Evolutionary conservation across 192 early-diverging fungal genomes (phyloP).

Genomic region (Entomortierella beljakovae): DNA sequence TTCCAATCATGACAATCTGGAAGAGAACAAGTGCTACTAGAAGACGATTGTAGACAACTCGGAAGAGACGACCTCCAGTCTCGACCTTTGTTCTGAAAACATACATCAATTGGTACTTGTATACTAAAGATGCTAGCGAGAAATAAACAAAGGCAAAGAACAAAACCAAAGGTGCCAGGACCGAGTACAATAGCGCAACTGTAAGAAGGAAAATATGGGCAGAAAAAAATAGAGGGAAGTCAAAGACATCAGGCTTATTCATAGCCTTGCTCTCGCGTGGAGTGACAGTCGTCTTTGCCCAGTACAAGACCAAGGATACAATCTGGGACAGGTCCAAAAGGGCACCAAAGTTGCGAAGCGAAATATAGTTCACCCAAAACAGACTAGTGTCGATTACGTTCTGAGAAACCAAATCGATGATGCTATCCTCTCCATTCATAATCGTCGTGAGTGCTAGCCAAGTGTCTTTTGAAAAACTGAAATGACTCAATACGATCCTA

Average conservation of each 20-base stretch:
- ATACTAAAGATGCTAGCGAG: slow-evolving; percentile 72
- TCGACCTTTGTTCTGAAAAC: slow-evolving; percentile 79
- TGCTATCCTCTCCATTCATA: slow-evolving; percentile 36
- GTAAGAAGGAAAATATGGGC: slow-evolving; percentile 78
- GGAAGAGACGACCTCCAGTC: slow-evolving; percentile 80
- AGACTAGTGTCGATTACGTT: slow-evolving; percentile 61
- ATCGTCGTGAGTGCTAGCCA: slow-evolving; percentile 47
- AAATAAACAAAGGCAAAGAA: slow-evolving; percentile 75
- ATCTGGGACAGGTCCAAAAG: slow-evolving; percentile 78
- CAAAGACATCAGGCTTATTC: slow-evolving; percentile 76
- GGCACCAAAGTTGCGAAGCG: slow-evolving; percentile 71
- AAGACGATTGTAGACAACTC: slow-evolving; percentile 75
- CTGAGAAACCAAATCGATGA: slow-evolving; percentile 49
- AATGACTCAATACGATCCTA: slow-evolving; percentile 13
- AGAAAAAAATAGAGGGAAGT: slow-evolving; percentile 77
- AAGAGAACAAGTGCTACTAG: slow-evolving; percentile 71
- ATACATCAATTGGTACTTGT: slow-evolving; percentile 79
- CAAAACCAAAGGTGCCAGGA: slow-evolving; percentile 75
- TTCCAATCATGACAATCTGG: slow-evolving; percentile 74
- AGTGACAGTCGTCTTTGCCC: slow-evolving; percentile 69
- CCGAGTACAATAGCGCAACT: slow-evolving; percentile 76
- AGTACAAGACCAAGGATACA: slow-evolving; percentile 68
- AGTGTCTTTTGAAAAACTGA: not conserved
- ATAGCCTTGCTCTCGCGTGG: slow-evolving; percentile 76
- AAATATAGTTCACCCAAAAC: slow-evolving; percentile 84